phyloP scores from a whole-genome alignment of 768 basidiomycete genomes.

The Podaxis carcinomalis region DNA sequence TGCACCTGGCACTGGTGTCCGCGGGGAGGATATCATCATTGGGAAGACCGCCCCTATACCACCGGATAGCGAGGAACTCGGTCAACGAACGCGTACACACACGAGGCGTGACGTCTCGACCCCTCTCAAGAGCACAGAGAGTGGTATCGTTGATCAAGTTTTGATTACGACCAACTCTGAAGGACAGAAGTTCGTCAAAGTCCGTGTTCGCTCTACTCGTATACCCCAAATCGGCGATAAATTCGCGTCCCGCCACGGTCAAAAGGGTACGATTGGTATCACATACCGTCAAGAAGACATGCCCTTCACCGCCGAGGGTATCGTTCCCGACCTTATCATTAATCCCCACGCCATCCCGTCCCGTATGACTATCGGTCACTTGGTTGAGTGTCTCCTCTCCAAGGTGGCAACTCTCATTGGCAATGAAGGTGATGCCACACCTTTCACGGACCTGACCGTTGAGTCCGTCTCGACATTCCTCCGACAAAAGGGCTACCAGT shows the following conservation, averaged over 20 bases:
- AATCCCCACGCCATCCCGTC: conserved; percentile 99
- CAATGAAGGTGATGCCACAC: conserved; percentile 97
- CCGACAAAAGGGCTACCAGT: conserved; percentile 89
- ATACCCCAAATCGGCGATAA: conserved; percentile 99
- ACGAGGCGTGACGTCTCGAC: conserved; percentile 96
- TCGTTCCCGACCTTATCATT: conserved; percentile 96
- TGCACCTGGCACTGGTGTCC: conserved; percentile 90
- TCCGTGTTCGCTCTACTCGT: conserved; percentile 92
- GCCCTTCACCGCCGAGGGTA: conserved; percentile 97
- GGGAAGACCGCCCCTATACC: conserved; percentile 98
- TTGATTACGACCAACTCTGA: conserved; percentile 94
- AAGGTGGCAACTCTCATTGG: conserved; percentile 96
- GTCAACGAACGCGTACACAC: conserved; percentile 91
- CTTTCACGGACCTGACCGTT: conserved; percentile 97
- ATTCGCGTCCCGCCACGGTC: conserved; percentile 98
- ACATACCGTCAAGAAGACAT: conserved; percentile 99
- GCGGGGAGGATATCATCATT: conserved; percentile 98
- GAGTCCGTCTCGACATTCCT: conserved; percentile 95
- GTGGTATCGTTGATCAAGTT: conserved; percentile 96
- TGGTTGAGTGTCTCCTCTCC: conserved; percentile 95
- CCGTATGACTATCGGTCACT: conserved; percentile 99
- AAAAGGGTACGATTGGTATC: conserved; percentile 99
- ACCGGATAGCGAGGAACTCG: conserved; percentile 94
- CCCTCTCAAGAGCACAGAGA: conserved; percentile 96
- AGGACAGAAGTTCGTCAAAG: conserved; percentile 97